Evolutionary conservation across 106 monocot genomes (phyloP), one percentile per base, ranked within the genome.

Genomic region (Iris macrosiphon): DNA sequence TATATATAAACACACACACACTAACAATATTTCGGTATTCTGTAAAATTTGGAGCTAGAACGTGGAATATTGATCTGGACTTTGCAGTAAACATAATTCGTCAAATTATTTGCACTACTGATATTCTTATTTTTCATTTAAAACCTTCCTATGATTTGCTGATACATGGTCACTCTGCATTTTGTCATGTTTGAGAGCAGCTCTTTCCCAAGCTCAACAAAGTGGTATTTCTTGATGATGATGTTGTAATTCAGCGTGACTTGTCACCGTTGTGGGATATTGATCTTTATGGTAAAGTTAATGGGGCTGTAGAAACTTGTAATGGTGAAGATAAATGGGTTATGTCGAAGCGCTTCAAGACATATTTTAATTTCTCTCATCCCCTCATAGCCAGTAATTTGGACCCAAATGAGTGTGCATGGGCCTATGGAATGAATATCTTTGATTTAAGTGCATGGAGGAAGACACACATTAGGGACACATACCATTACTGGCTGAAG

Each of bases 391-490:
- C 63, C 4, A 72, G 71, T 51, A 73, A 74, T 40, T 63, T 95
- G 31, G 78, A 89, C 45, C 73, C 76, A 8, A 31, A 77, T 26
- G 95, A 89, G 45, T 96, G 95, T 66, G 95, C 82, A 41, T 96
- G 95, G 95, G 89, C 95, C 7, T 96, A 89, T 62, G 95, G 95
- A 14, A 85, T 96, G 95, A 89, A 96, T 56, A 72, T 96, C 20
- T 96, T 89, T 62, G 95, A 96, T 43, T 72, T 96, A 42, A 61
- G 40, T 15, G 65, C 64, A 19, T 96, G 95, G 89, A 82, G 89
- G 49, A 89, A 77, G 66, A 89, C 85, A 38, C 68, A 39, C 53
- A 86, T 96, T 45, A 72, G 79, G 70, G 79, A 85, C 27, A 85
- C 75, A 25, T 95, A 85, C 33, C 89, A 95, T 61, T 58, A 73